Base-by-base conservation (phyloP, 768 basidiomycete species). In the Naganishia onofrii region DNA sequence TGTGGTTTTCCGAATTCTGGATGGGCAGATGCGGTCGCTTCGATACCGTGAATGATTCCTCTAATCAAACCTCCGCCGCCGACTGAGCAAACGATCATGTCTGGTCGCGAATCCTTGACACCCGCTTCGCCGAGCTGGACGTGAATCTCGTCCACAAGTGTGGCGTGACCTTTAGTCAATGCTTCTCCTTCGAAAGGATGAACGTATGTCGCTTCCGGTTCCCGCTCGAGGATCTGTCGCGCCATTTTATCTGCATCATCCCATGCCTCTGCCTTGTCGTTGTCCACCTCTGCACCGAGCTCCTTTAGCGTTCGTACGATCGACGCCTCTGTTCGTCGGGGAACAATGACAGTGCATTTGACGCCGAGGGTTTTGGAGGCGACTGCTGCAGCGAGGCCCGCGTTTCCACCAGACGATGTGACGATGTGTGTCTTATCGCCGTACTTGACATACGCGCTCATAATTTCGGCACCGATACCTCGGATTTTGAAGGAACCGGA, bases 401-500 rank as follows among this genome's bases (percentile, higher is more conserved):
- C 78, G 34, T 79, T 79, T 19, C 78, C 78, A 8, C 76, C 78
- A 17, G 75, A 76, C 3, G 76, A 75, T 51, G 66, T 64, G 68
- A 73, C 71, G 67, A 78, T 75, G 44, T 76, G 71, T 54, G 66
- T 42, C 57, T 34, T 44, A 7, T 32, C 23, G 28, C 70, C 70
- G 23, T 67, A 56, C 26, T 57, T n/a, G 15, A 26, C 70, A 42
- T 66, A 36, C 15, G 64, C 52, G 19, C 54, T 28, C 29, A 36
- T 32, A 34, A 53, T 48, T 28, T 57, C 70, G 21, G 54, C 38
- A 6, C 70, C 70, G 53, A 74, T 71, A 68, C 68, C 77, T 71
- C 77, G 55, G 19, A 75, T 76, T 69, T 78, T 78, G 76, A 78
- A 78, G 13, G 75, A 76, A 9, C 76, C 76, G 38, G 70, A 72